These are phyloP conservation scores for Colletotrichum acutatum DNA, from an alignment of 2,329 filamentous ascomycete species.

Conservation along the genomic window DNA sequence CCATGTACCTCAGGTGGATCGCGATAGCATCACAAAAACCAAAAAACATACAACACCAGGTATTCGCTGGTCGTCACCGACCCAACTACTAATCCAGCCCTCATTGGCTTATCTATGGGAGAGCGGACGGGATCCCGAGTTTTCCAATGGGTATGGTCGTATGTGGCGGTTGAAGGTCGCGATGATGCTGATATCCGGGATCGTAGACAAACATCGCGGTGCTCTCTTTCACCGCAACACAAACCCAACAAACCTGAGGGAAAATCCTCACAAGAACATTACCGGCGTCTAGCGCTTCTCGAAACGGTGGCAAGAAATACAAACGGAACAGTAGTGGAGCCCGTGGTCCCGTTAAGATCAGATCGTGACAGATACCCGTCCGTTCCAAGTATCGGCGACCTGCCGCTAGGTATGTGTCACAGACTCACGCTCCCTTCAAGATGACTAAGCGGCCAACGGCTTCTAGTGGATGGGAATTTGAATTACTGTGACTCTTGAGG, in stretches of 20 bases:
- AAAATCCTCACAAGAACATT: not conserved
- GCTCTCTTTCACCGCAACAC: not conserved
- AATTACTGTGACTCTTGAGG: not conserved
- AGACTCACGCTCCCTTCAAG: not conserved
- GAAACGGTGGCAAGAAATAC: no score
- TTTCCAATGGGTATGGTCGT: constrained; percentile 14
- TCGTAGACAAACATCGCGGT: no score
- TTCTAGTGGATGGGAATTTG: not conserved
- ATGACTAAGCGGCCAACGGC: constrained; percentile 8
- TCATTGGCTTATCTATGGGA: constrained; percentile 4
- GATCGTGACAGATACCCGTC: not conserved
- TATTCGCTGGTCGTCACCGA: constrained; percentile 14
- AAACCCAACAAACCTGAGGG: not conserved
- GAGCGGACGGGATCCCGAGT: constrained; percentile 7
- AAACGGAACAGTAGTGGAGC: not conserved
- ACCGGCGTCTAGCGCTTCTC: not conserved
- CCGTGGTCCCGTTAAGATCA: not conserved
- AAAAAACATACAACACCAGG: constrained; percentile 12
- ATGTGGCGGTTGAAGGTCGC: accelerated
- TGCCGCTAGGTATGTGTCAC: not conserved
- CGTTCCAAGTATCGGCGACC: not conserved
- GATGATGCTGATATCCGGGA: accelerated
- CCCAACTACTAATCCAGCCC: constrained; percentile 11
- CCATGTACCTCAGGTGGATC: not conserved
- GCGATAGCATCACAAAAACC: not conserved